Evolutionary conservation across 352 stramenopile species (phyloP).

Genomic region (Pythium dissotocum): DNA sequence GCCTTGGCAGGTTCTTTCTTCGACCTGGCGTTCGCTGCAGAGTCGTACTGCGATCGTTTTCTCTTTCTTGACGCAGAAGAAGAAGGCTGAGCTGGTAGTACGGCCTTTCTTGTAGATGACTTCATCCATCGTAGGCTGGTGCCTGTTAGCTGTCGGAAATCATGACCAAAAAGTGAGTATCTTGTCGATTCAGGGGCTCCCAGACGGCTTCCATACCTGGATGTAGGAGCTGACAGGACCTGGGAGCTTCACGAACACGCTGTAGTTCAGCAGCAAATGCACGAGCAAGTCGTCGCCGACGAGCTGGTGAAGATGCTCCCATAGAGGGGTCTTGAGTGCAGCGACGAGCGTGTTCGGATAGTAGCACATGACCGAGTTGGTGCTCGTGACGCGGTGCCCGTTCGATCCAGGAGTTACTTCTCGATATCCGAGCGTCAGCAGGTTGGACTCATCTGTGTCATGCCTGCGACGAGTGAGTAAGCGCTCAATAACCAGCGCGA

Average conservation of each 20-base stretch:
- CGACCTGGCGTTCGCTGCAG: background rate
- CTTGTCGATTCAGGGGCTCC: background rate
- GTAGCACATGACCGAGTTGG: conserved; percentile 68
- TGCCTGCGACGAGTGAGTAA: conserved; percentile 43
- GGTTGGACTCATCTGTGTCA: conserved; percentile 52
- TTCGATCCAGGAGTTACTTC: conserved; percentile 39
- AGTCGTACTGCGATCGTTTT: background rate
- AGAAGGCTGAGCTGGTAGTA: background rate
- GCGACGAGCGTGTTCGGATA: conserved; percentile 76
- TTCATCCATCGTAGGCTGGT: conserved; percentile 49
- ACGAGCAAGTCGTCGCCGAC: conserved; percentile 72
- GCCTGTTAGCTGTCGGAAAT: conserved; percentile 36
- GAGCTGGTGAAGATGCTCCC: conserved; percentile 47
- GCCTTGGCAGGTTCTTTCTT: background rate
- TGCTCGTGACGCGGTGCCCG: conserved; percentile 55
- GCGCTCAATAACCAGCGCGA: conserved; percentile 30
- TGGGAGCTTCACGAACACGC: conserved; percentile 46
- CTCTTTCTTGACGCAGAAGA: background rate
- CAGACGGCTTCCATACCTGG: conserved; percentile 36
- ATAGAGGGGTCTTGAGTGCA: conserved; percentile 54
- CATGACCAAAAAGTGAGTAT: background rate
- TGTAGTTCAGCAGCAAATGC: conserved; percentile 66
- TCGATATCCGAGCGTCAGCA: conserved; percentile 72
- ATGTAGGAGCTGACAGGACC: conserved; percentile 41
- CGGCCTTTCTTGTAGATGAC: background rate